Percentiles rank a stretch among this genome's conserved stretches.
Evolutionary conservation across 345 rosid species (phyloP).

Genomic region (Xanthoceras sorbifolium): DNA sequence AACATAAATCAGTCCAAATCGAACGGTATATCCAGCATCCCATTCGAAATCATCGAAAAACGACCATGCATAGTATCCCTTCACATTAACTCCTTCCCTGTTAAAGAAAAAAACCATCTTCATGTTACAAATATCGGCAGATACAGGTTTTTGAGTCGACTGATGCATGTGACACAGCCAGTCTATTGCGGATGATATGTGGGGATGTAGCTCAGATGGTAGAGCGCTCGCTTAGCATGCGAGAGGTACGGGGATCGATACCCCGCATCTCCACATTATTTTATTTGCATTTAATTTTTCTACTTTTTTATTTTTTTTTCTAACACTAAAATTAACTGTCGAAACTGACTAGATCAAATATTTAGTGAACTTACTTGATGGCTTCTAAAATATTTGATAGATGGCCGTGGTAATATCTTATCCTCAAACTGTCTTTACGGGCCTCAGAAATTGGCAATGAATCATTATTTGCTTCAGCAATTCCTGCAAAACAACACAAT

Average conservation of each 20-base stretch:
- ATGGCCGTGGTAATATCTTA: constrained; percentile 35
- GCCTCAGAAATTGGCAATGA: constrained; percentile 29
- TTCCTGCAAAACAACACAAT: constrained; percentile 20
- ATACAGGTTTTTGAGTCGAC: too few relatives aligned
- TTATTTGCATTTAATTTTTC: too few relatives aligned
- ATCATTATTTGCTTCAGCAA: constrained; percentile 33
- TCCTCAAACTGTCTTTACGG: constrained; percentile 42
- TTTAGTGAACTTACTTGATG: constrained; percentile 43
- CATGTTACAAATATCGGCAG: neutral
- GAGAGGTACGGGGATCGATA: too few relatives aligned
- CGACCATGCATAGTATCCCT: constrained; percentile 33
- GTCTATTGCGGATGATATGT: too few relatives aligned
- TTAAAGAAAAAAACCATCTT: neutral
- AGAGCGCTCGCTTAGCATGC: too few relatives aligned
- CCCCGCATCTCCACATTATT: too few relatives aligned
- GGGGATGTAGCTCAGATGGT: constrained; percentile 56
- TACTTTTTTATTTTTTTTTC: too few relatives aligned
- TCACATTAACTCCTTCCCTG: constrained; percentile 39
- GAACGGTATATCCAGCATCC: constrained; percentile 39
- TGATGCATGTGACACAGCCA: too few relatives aligned
- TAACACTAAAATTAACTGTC: too few relatives aligned
- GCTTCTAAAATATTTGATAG: constrained; percentile 32
- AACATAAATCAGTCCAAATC: constrained; percentile 44
- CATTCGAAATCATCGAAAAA: constrained; percentile 48
- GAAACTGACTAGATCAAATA: too few relatives aligned